Percentiles rank a stretch among this genome's conserved stretches.
Evolutionary conservation across 2,329 filamentous ascomycete species (phyloP).

Genomic region (Pseudocercospora crystallina): DNA sequence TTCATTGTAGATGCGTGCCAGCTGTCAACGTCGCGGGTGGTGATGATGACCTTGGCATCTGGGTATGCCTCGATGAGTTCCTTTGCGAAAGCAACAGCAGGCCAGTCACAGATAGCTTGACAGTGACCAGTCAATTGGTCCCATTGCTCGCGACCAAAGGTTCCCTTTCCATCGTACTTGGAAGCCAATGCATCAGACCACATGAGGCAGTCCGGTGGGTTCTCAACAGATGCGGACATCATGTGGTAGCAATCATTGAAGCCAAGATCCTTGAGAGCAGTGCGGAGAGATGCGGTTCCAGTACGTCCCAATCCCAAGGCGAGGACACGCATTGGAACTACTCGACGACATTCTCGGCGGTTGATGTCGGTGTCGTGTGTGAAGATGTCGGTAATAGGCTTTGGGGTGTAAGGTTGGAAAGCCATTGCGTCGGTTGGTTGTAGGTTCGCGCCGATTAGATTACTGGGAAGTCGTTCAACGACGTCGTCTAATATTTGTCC

Average conservation of each 20-base stretch:
- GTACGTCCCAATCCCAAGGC: slow-evolving; percentile 69
- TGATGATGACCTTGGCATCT: slow-evolving; percentile 69
- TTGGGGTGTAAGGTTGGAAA: slow-evolving; percentile 43
- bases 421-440: slow-evolving; percentile 31
- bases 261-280: slow-evolving; percentile 65
- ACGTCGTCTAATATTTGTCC: too few species aligned
- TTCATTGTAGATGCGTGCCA: slow-evolving; percentile 65
- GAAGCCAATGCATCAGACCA: slow-evolving; percentile 69
- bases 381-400: slow-evolving; percentile 60
- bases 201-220: slow-evolving; percentile 65
- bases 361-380: slow-evolving; percentile 68
- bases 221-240: slow-evolving; percentile 69
- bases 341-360: slow-evolving; percentile 62
- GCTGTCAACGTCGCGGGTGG: slow-evolving; percentile 64
- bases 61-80: slow-evolving; percentile 72
- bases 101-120: slow-evolving; percentile 68
- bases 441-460: neutral
- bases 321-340: slow-evolving; percentile 71
- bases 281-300: slow-evolving; percentile 67
- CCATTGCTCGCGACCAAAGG: slow-evolving; percentile 67
- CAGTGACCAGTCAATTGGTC: slow-evolving; percentile 67
- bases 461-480: too few species aligned
- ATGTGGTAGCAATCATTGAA: slow-evolving; percentile 72
- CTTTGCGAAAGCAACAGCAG: slow-evolving; percentile 65
- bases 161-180: slow-evolving; percentile 61